These are phyloP conservation scores for Hypoxylon sp. DNA, from an alignment of 2,329 filamentous ascomycete genomes.

Conservation along the genomic window DNA sequence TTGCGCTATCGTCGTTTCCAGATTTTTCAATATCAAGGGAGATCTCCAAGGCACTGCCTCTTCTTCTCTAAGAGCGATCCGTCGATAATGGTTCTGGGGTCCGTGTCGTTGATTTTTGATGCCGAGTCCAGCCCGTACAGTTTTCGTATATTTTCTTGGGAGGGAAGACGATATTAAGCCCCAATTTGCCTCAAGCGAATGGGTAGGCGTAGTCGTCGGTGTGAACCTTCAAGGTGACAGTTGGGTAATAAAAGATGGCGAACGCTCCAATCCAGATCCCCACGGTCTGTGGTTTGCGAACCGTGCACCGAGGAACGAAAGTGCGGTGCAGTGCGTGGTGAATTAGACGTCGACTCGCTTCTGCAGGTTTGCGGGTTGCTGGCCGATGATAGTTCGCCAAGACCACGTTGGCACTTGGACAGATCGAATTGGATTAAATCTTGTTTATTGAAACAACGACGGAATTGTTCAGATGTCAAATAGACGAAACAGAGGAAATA, in stretches of 20 bases:
- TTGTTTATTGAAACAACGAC: conserved; percentile 60
- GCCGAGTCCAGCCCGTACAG: conserved; percentile 65
- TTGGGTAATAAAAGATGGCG: conserved; percentile 53
- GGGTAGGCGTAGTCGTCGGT: conserved; percentile 54
- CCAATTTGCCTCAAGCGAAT: conserved; percentile 65
- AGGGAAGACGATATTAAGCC: conserved; percentile 48
- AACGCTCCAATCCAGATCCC: conserved; percentile 47
- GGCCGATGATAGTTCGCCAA: conserved; percentile 41
- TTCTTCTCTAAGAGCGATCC: conserved; percentile 40
- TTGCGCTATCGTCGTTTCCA: conserved; percentile 37
- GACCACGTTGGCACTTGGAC: conserved; percentile 52
- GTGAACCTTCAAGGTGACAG: conserved; percentile 61
- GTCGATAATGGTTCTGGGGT: conserved; percentile 29
- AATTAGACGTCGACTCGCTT: conserved; percentile 39
- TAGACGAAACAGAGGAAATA: conserved; percentile 53
- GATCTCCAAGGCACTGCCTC: conserved; percentile 50
- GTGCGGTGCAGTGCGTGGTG: conserved; percentile 36
- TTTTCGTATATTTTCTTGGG: conserved; percentile 34
- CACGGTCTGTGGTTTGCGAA: conserved; percentile 46
- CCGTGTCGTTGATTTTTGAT: conserved; percentile 34
- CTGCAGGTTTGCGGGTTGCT: conserved; percentile 29
- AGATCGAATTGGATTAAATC: conserved; percentile 59
- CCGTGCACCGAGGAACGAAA: conserved; percentile 44
- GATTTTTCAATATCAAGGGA: conserved; percentile 27
- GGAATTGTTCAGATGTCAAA: conserved; percentile 45